Base-by-base conservation (phyloP, 768 basidiomycete species). In the Dictyophora rubrovolvata region DNA sequence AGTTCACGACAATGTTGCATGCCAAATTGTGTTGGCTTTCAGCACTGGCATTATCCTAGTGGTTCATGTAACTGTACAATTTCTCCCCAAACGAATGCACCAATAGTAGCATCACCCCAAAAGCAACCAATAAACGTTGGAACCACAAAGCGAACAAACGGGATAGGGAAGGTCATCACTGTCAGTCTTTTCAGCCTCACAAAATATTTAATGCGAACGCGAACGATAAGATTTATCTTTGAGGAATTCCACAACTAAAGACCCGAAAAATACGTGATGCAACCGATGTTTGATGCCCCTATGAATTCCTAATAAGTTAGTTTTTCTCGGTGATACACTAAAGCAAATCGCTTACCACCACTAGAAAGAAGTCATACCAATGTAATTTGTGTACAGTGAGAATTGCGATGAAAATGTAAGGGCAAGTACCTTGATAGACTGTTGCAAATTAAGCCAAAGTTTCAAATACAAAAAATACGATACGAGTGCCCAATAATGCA, bases 381-480 rank as follows among this genome's bases (percentile, higher is more conserved):
- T 28, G 7, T 28, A 3, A 28, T 28, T 2, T 28, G 28, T 7
- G 7, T 28, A 28, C 2, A 3, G 28, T 28, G 28, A 28, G 28
- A n/a, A 34, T 18, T 55, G 35, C 63, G 42, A 48, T 28, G 17
- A 28, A 28, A 28, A 7, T 28, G n/a, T n/a, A n/a, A 20, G 12
- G 63, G 71, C 23, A 28, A 28, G 2, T 47, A 84, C 84, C 76
- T 87, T 87, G 66, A 89, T 86, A 48, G 85, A 87, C 2, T 87
- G 88, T 65, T 90, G n/a, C 87, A 63, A n/a, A n/a, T n/a, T 88
- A 86, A 0, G 82, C 88, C 51, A 84, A 78, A 3, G 84, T 80
- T 0, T 88, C 87, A 67, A 89, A 71, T 23, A 79, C 69, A n/a
- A 86, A 84, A 33, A 90, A 71, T 20, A 78, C 69, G 5, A 83